Evolutionary conservation across 1,284 basidiomycete genomes (phyloP), one percentile per base, ranked within the genome.

Genomic region (Moesziomyces sp.): DNA sequence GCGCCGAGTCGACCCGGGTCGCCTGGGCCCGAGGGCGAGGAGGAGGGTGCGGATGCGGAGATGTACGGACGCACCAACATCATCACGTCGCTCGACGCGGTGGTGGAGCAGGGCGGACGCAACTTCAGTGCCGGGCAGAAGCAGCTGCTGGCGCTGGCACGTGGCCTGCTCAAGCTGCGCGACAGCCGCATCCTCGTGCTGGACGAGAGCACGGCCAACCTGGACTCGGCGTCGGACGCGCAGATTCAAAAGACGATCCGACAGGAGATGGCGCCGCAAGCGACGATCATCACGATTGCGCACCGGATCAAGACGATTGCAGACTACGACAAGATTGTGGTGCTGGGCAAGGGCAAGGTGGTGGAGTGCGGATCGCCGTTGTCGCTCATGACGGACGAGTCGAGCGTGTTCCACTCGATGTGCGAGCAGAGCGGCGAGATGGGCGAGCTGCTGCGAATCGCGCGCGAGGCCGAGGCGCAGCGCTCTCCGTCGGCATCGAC

Each of bases 291-390:
- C 24, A 87, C 86, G 13, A 90, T 90, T 60, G 90, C 90, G 1
- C 90, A 91, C 83, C 85, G 90, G 33, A 86, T 91, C 51, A 87
- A 89, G 50, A 91, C 89, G 3, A 89, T 91, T 60, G 86, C 86
- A 74, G 87, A 87, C 74, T 87, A 86, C 54, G 86, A 87, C 83
- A 86, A 86, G 76, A 88, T 90, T 35, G 77, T 88, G 5, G 87
- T 88, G 3, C 82, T 89, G 11, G 87, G 86, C 61, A 85, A 85
- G 7, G 88, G 88, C 8, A 88, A 87, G 3, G 93, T 97, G 55
- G 87, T 90, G 3, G 93, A 96, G 81, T 94, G 91, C 77, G 93
- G 92, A 76, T 87, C 87, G 49, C 92, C 92, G 0, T 84, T 84
- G n/a, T 86, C 86, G 24, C 86, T 93, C 9, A 86, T 92, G 45